Base-by-base conservation (phyloP, 2,329 filamentous ascomycete genomes). In the Coniosporium tulheliwenetii region DNA sequence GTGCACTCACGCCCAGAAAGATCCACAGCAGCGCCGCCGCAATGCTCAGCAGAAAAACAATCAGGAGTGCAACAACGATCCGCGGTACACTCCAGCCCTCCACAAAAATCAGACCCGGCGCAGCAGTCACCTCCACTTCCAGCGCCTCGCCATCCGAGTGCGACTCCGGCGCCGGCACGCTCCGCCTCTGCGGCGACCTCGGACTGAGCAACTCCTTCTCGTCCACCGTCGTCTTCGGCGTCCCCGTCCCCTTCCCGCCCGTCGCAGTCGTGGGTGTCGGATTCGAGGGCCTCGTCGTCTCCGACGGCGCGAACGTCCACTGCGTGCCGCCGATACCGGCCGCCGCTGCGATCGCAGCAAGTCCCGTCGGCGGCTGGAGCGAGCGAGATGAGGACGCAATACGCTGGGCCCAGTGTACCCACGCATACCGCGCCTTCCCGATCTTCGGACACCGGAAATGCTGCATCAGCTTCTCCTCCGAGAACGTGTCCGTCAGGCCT, bases 361-460 rank as follows among this genome's bases (percentile, higher is more conserved):
- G 36, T 12, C 13, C 36, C 12, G n/a, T 26, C 16, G 10, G 36
- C 36, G 13, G 36, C 36, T 9, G 36, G 12, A 16, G n/a, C 36
- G 13, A 29, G 10, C 16, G 31, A 35, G 35, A 10, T 8, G 42
- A 14, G 5, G 48, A 47, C 9, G 59, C 55, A 3, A 62, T 36
- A 9, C 59, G 51, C 37, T 59, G 53, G 5, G 58, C 62, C 62
- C 63, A 66, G 36, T 63, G 55, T 10, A 66, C 63, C 53, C 64
- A 66, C 9, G 57, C 61, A 40, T 61, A 65, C 33, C 58, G 48
- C 7, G 50, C 55, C 38, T 56, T 57, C 0, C 60, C 64, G 1
- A 46, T 43, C 5, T 38, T 42, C 0, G 62, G 64, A 0, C 50
- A 37, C 3, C 43, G 45, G 44, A 58, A 65, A 5, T 60, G 47